Percentiles rank a stretch among this genome's conserved stretches.
phyloP scores from a whole-genome alignment of 345 rosid genomes.

The Adansonia digitata region DNA sequence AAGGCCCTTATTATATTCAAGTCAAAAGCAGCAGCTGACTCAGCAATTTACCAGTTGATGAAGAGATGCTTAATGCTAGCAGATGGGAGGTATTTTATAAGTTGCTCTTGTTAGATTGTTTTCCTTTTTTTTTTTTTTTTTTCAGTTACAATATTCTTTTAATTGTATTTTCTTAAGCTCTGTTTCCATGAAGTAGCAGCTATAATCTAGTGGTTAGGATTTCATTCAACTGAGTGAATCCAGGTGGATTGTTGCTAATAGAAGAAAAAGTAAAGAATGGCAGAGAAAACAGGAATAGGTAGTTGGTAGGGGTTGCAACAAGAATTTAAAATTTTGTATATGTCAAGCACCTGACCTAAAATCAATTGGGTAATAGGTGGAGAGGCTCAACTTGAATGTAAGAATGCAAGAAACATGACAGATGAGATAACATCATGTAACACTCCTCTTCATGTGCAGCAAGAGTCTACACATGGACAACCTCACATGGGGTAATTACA shows the following conservation, averaged over 20 bases:
- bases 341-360: no score
- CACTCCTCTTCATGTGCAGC: no score
- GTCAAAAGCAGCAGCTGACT: conserved; percentile 44
- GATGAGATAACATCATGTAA: no score
- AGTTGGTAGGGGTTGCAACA: not conserved
- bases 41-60: conserved; percentile 27
- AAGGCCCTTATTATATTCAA: conserved; percentile 48
- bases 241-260: not conserved
- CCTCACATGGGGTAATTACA: no score
- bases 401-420: no score
- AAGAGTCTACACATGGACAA: no score
- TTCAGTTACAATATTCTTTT: not conserved
- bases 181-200: not conserved
- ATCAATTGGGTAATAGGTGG: no score
- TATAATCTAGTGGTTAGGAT: not conserved
- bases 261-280: not conserved
- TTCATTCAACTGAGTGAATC: not conserved
- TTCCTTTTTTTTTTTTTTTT: not conserved
- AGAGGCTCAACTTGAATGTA: no score
- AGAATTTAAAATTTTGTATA: not conserved
- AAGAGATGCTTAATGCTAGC: conserved; percentile 37
- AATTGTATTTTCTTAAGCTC: not conserved
- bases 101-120: not conserved
- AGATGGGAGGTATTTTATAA: conserved; percentile 30
- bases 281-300: not conserved